Percentiles rank a stretch among this genome's conserved stretches.
phyloP scores from a whole-genome alignment of 1,284 basidiomycete species.

The Hemileia vastatrix region DNA sequence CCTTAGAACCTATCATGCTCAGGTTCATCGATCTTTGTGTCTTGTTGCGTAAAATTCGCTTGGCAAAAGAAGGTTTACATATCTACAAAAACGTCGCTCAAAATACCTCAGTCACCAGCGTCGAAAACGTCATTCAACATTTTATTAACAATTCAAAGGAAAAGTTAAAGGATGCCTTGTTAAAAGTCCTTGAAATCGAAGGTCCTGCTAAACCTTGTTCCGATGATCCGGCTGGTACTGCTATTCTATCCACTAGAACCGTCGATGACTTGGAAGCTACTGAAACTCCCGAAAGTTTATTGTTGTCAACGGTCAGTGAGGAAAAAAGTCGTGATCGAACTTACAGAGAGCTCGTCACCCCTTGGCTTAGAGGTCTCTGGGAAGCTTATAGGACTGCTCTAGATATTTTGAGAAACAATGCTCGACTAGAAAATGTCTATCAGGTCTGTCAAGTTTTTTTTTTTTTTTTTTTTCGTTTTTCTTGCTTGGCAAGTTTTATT shows the following conservation, averaged over 20 bases:
- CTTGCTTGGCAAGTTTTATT: constrained; percentile 12
- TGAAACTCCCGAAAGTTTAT: constrained; percentile 83
- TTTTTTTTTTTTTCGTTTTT: background rate
- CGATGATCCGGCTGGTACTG: too few species aligned
- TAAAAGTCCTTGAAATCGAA: constrained; percentile 52
- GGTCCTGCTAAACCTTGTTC: constrained; percentile 44
- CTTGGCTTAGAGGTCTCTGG: constrained; percentile 97
- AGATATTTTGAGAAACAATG: constrained; percentile 95
- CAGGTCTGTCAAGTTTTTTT: constrained; percentile 55
- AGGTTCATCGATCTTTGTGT: constrained; percentile 87
- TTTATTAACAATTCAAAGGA: constrained; percentile 81
- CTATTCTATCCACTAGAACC: background rate
- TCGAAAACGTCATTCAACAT: constrained; percentile 81
- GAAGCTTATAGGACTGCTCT: constrained; percentile 94
- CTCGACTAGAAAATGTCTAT: constrained; percentile 84
- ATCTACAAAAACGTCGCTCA: constrained; percentile 82
- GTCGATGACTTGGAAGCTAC: constrained; percentile 79
- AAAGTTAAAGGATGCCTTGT: constrained; percentile 65
- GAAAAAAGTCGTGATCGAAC: constrained; percentile 91
- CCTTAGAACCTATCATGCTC: constrained; percentile 91
- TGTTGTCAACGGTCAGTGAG: constrained; percentile 76
- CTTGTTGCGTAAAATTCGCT: constrained; percentile 82
- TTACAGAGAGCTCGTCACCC: constrained; percentile 87
- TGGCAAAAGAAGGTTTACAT: constrained; percentile 79
- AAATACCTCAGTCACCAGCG: constrained; percentile 78